A percentile compares a stretch with the other conserved stretches of the same genome.
Evolutionary conservation across 2,329 filamentous ascomycete genomes (phyloP).

Genomic region (Pestalotiopsis sp.): DNA sequence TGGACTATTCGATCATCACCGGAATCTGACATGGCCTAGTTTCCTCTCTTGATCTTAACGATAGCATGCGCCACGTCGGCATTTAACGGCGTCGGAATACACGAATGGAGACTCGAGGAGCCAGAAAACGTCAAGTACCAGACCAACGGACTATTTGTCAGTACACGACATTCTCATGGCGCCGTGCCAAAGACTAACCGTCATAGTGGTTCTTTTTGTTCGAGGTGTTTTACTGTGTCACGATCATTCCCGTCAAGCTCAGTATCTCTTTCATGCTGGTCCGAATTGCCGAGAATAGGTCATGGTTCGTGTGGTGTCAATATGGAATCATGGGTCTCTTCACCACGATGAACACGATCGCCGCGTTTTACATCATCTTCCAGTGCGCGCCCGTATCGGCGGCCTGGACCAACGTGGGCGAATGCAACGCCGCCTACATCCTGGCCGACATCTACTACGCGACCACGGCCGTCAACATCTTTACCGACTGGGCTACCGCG

Average conservation of each 20-base stretch:
- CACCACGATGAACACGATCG: slow-evolving; percentile 20
- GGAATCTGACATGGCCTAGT: neutral
- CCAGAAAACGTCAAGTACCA: slow-evolving; percentile 18
- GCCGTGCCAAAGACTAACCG: neutral
- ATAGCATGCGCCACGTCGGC: slow-evolving; percentile 18
- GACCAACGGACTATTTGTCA: slow-evolving; percentile 17
- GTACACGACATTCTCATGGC: neutral
- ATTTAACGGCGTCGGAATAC: slow-evolving; percentile 16
- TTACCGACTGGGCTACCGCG: slow-evolving; percentile 3
- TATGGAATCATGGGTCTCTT: slow-evolving; percentile 21
- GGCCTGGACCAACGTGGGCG: slow-evolving; percentile 18
- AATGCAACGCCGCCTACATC: slow-evolving; percentile 17
- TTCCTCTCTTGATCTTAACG: slow-evolving; percentile 18
- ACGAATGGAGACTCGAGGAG: slow-evolving; percentile 15
- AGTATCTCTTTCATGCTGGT: slow-evolving; percentile 20
- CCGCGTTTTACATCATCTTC: slow-evolving; percentile 23
- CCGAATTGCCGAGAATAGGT: slow-evolving; percentile 18
- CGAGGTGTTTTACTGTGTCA: slow-evolving; percentile 23
- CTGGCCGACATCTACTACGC: slow-evolving; percentile 23
- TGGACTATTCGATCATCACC: neutral
- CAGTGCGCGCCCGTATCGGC: slow-evolving; percentile 19
- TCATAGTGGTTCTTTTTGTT: slow-evolving; percentile 23
- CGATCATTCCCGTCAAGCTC: slow-evolving; percentile 22
- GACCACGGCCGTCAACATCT: slow-evolving; percentile 21
- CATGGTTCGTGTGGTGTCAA: slow-evolving; percentile 14